Evolutionary conservation across 2,329 filamentous ascomycete genomes (phyloP).

Genomic region (Mycosphaerelloides madeirae): DNA sequence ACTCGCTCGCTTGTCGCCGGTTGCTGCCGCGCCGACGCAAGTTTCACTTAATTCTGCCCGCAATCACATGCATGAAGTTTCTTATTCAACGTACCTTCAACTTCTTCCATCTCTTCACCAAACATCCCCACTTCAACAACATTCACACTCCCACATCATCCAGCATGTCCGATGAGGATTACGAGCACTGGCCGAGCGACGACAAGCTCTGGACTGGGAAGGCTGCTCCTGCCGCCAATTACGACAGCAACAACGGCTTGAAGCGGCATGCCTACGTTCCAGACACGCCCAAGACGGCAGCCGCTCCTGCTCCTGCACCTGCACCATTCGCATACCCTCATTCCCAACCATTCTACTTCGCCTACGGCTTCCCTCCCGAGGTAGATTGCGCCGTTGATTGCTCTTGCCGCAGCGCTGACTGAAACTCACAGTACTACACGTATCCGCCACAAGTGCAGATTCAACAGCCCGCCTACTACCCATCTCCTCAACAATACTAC

Average conservation of each 20-base stretch:
- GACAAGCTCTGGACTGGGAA: constrained; percentile 11
- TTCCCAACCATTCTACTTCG: constrained; percentile 19
- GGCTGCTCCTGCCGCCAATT: constrained; percentile 18
- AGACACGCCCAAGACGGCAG: constrained; percentile 5
- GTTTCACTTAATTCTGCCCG: constrained; percentile 1
- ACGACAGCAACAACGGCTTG: constrained; percentile 28
- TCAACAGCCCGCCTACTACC: constrained; percentile 20
- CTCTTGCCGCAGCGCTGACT: background rate
- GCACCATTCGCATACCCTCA: constrained; percentile 11
- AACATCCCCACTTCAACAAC: background rate
- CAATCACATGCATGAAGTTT: background rate
- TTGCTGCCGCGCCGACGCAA: background rate
- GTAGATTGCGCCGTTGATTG: too few relatives aligned
- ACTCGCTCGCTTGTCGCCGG: background rate
- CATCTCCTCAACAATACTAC: constrained; percentile 19
- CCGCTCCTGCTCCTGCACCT: constrained; percentile 10
- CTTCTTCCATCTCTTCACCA: background rate
- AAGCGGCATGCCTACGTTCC: constrained; percentile 24
- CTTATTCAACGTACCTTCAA: background rate
- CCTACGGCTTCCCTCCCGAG: constrained; percentile 6
- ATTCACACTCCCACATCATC: background rate
- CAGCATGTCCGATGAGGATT: constrained; percentile 17
- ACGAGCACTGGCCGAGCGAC: constrained; percentile 31
- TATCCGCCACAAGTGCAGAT: constrained; percentile 8
- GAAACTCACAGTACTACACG: constrained; percentile 6